Percentiles rank a stretch among this genome's conserved stretches.
phyloP scores from a whole-genome alignment of 129 eudicot species.

The Artemisia tridentata region DNA sequence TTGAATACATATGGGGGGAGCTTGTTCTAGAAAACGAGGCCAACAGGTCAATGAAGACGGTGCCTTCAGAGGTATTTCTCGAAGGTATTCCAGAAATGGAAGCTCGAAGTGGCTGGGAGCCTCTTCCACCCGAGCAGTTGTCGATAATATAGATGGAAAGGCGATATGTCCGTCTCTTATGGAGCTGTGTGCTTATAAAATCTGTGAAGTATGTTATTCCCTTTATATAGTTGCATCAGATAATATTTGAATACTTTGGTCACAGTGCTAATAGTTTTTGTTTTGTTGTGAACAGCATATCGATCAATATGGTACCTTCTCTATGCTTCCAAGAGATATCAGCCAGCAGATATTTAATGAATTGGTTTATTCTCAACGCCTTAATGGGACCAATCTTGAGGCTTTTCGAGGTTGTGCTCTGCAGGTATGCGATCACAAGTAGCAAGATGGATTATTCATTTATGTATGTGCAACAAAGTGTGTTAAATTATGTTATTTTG shows the following conservation, averaged over 20 bases:
- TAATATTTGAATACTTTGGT: slow-evolving; percentile 1
- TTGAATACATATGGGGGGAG: background rate
- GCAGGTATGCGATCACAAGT: slow-evolving; percentile 39
- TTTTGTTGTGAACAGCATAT: slow-evolving; percentile 52
- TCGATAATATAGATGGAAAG: too few species aligned
- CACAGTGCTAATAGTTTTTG: slow-evolving; percentile 42
- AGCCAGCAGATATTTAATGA: slow-evolving; percentile 87
- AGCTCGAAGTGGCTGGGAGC: too few species aligned
- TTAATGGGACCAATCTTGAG: slow-evolving; percentile 55
- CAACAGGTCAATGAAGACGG: background rate
- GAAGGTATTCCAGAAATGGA: too few species aligned
- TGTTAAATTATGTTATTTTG: background rate
- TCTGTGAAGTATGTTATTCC: slow-evolving; percentile 50
- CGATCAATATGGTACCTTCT: slow-evolving; percentile 51
- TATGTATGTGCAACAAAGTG: too few species aligned
- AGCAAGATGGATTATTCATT: too few species aligned
- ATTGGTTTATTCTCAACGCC: slow-evolving; percentile 58
- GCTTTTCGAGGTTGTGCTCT: slow-evolving; percentile 92
- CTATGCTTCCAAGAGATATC: slow-evolving; percentile 83
- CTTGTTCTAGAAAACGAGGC: too few species aligned
- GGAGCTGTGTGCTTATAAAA: slow-evolving; percentile 68
- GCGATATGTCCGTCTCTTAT: slow-evolving; percentile 62
- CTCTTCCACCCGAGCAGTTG: too few species aligned
- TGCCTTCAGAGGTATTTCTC: background rate
- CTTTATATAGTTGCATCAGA: background rate